Evolutionary conservation across 2,329 filamentous ascomycete genomes (phyloP), one percentile per base, ranked within the genome.

Genomic region (Colletotrichum theobromicola): DNA sequence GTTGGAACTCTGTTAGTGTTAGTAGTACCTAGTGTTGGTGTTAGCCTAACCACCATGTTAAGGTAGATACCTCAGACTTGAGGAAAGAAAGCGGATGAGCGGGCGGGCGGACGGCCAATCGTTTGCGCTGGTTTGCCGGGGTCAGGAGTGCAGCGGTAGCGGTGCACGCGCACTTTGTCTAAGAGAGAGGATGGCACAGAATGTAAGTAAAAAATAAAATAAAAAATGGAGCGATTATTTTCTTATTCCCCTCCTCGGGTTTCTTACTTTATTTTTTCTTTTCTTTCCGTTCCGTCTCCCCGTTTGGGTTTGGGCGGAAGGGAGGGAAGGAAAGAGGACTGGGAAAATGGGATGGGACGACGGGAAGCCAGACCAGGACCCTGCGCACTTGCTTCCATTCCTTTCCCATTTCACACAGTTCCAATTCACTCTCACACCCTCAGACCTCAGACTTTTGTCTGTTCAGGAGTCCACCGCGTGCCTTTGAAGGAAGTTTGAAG

Each of bases 331-430:
- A 55, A 50, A 30, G 50, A 15, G 55, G 35, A 63, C 7, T 32
- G 35, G 8, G 12, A 55, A n/a, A 60, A 24, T 34, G 55, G 65
- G 64, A 72, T 72, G 64, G 65, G 70, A 72, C 70, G 70, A 72
- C 46, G 24, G 70, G 70, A 30, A 50, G 46, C 28, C 26, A 30
- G 70, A 69, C 66, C 66, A 46, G 63, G 65, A 55, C 63, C 63
- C 65, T 67, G 35, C 53, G 24, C 21, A 15, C 42, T 35, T 67
- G 15, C 69, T 53, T 53, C 53, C 62, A 26, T 68, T 61, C 7
- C 34, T 50, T 60, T 34, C 34, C 34, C n/a, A 60, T 21, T 34
- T 16, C 21, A 34, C 32, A n/a, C 35, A 15, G 32, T 42, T 18
- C 24, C 21, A 26, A 10, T 55, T 53, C 66, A 34, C 53, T 24